Evolutionary conservation across 768 basidiomycete species (phyloP).

Genomic region (Panaeolus cyanescens): DNA sequence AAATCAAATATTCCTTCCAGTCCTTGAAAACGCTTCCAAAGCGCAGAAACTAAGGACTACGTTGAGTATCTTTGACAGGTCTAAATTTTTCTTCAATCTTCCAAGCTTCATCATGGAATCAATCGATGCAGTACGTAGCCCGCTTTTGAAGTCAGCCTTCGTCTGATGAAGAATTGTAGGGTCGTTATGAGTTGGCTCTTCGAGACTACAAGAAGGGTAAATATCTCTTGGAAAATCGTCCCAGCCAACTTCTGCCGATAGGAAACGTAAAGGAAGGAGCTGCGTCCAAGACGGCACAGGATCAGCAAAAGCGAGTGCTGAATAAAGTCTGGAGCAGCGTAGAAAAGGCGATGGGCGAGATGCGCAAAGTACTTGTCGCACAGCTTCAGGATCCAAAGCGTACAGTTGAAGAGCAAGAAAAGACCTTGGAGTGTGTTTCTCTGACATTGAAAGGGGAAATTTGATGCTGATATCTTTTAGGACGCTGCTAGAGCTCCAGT

Average conservation of each 20-base stretch:
- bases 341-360: slow-evolving; percentile 91
- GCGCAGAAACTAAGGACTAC: slow-evolving; percentile 90
- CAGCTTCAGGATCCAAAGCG: slow-evolving; percentile 79
- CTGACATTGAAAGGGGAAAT: neutral
- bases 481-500: slow-evolving; percentile 84
- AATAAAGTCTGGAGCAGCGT: slow-evolving; percentile 95
- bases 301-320: slow-evolving; percentile 90
- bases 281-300: slow-evolving; percentile 45
- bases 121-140: slow-evolving; percentile 73
- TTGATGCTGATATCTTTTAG: slow-evolving; percentile 39
- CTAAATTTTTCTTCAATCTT: slow-evolving; percentile 97
- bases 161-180: slow-evolving; percentile 44
- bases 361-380: slow-evolving; percentile 71
- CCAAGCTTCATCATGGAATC: slow-evolving; percentile 88
- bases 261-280: slow-evolving; percentile 58
- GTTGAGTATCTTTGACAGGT: slow-evolving; percentile 92
- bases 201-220: slow-evolving; percentile 98
- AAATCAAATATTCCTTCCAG: slow-evolving; percentile 93
- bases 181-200: slow-evolving; percentile 89
- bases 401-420: slow-evolving; percentile 90
- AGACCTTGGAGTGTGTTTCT: slow-evolving; percentile 79
- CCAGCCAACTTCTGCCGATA: slow-evolving; percentile 77
- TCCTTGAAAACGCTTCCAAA: slow-evolving; percentile 92
- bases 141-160: neutral
- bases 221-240: slow-evolving; percentile 85